phyloP scores from a whole-genome alignment of 106 monocot species.

The Agapanthus africanus region DNA sequence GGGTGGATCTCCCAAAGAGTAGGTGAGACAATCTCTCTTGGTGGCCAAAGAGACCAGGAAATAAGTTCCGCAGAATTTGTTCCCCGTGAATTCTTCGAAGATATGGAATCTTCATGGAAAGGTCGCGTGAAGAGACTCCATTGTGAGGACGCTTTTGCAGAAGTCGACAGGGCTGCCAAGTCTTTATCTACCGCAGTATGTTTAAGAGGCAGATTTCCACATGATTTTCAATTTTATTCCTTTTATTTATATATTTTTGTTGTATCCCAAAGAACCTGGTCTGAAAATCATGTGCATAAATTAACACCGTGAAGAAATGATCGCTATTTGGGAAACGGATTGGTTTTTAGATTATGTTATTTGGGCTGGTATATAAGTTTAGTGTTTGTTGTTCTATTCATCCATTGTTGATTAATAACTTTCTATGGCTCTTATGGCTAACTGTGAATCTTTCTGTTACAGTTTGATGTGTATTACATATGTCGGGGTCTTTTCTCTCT shows the following conservation, averaged over 20 bases:
- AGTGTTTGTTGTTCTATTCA: no score
- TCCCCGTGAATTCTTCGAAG: constrained; percentile 79
- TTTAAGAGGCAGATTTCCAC: not conserved
- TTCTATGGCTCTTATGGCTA: no score
- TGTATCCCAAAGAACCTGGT: no score
- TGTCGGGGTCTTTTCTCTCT: not conserved
- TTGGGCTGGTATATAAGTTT: not conserved
- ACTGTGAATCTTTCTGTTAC: no score
- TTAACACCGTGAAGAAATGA: not conserved
- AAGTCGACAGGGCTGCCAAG: constrained; percentile 71
- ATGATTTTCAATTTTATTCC: not conserved
- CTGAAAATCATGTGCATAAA: not conserved
- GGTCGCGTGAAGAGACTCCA: constrained; percentile 84
- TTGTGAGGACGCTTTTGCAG: constrained; percentile 67
- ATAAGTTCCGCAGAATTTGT: constrained; percentile 58
- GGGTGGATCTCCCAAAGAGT: constrained; percentile 64
- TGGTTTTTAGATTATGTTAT: not conserved
- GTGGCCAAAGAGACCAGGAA: constrained; percentile 62
- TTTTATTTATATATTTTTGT: no score
- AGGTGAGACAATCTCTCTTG: constrained; percentile 69
- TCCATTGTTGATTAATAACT: not conserved
- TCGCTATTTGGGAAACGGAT: not conserved
- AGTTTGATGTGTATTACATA: no score
- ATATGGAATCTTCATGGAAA: constrained; percentile 93
- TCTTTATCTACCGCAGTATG: constrained; percentile 59